These are phyloP conservation scores for Verticillium tricorpus DNA, from an alignment of 2,329 filamentous ascomycete genomes.

Conservation along the genomic window DNA sequence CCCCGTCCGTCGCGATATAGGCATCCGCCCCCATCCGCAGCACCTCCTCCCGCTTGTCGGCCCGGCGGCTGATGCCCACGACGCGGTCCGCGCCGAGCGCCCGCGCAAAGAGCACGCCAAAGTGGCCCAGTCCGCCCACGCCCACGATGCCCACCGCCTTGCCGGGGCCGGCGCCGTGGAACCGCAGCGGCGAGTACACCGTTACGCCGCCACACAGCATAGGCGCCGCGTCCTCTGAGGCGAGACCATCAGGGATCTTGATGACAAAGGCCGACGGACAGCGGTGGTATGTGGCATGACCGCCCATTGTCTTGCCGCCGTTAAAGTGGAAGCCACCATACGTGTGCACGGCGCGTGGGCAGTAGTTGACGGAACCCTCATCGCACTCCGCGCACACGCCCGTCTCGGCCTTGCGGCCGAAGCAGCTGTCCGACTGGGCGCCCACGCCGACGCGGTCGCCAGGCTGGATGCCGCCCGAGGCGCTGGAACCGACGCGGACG, in stretches of 20 bases:
- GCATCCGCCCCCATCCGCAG: conserved; percentile 52
- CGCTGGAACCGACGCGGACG: conserved; percentile 36
- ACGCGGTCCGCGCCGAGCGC: conserved; percentile 60
- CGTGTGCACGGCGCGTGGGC: conserved; percentile 29
- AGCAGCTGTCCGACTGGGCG: conserved; percentile 52
- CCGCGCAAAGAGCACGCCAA: conserved; percentile 64
- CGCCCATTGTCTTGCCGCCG: conserved; percentile 23
- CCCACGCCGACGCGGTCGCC: conserved; percentile 57
- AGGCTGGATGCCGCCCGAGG: conserved; percentile 39
- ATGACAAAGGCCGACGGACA: conserved; percentile 41
- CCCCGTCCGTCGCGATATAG: conserved; percentile 38
- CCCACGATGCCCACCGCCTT: conserved; percentile 64
- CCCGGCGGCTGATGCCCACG: conserved; percentile 52
- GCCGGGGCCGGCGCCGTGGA: conserved; percentile 61
- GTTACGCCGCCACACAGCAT: conserved; percentile 71
- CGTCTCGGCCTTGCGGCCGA: conserved; percentile 15
- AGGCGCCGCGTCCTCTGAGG: conserved; percentile 45
- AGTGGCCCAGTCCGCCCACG: conserved; percentile 65
- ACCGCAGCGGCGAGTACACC: conserved; percentile 57
- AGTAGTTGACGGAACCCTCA: conserved; percentile 36
- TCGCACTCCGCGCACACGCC: conserved; percentile 32
- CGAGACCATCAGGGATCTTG: conserved; percentile 37
- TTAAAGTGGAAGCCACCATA: conserved; percentile 42
- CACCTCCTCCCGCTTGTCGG: conserved; percentile 50
- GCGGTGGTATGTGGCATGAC: conserved; percentile 31